Conservation (phyloP, 305 asterid species). For the Plantago coronopus region DNA sequence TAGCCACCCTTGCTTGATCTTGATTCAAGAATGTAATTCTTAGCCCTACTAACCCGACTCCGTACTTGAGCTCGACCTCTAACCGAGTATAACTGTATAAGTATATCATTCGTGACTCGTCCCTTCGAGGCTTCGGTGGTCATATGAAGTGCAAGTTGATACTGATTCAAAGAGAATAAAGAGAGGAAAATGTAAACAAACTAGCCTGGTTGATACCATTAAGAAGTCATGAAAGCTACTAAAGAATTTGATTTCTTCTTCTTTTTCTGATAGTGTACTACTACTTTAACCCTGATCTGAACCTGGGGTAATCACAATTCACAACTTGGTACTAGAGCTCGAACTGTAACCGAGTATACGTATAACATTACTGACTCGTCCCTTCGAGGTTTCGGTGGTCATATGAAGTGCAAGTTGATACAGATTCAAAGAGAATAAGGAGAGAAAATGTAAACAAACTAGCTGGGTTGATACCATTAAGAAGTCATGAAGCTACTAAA, state of each 20-base stretch:
- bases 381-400: not conserved
- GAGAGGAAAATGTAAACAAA: not conserved
- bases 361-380: too few relatives aligned
- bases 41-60: too few relatives aligned
- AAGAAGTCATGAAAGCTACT: not conserved
- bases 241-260: conserved; percentile 4
- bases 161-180: not conserved
- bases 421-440: not conserved
- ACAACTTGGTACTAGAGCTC: too few relatives aligned
- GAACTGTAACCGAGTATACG: too few relatives aligned
- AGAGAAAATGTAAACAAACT: not conserved
- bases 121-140: not conserved
- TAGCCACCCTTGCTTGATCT: too few relatives aligned
- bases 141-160: not conserved
- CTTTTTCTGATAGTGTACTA: not conserved
- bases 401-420: not conserved
- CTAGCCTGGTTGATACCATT: not conserved
- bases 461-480: not conserved
- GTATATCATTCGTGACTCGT: too few relatives aligned
- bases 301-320: conserved; percentile 2
- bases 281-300: conserved; percentile 15
- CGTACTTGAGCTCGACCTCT: too few relatives aligned
- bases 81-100: too few relatives aligned
- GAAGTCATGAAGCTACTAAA: not conserved
- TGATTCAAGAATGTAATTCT: too few relatives aligned